Conservation (phyloP, 495 filamentous ascomycete genomes). For the Penicillium roqueforti region DNA sequence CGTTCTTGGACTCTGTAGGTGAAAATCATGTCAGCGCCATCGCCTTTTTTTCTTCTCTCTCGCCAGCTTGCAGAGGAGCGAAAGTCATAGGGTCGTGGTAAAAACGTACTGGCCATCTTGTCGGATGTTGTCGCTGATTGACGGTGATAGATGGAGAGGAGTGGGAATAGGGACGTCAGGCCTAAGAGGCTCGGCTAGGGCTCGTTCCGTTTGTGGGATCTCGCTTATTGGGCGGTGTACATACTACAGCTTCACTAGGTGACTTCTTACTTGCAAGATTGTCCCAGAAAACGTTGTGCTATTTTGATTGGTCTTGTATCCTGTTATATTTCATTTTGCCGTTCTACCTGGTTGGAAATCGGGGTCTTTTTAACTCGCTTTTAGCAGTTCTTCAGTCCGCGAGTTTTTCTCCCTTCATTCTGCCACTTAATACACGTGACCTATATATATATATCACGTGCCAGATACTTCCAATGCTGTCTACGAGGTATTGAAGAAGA, state of each 20-base stretch:
- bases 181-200: slow-evolving; percentile 40
- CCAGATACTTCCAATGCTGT: not conserved
- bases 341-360: not conserved
- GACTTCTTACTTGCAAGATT: not conserved
- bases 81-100: slow-evolving; percentile 4
- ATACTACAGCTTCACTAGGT: slow-evolving; percentile 12
- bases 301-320: not conserved
- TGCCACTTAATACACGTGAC: slow-evolving; percentile 10
- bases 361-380: not conserved
- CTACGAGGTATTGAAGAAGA: not conserved
- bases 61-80: not conserved
- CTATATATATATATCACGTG: not conserved
- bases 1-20: slow-evolving; percentile 91
- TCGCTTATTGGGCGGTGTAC: slow-evolving; percentile 42
- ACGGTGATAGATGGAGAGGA: slow-evolving; percentile 30
- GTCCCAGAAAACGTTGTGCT: not conserved
- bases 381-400: not conserved
- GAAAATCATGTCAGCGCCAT: slow-evolving; percentile 28
- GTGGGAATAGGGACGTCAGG: slow-evolving; percentile 22
- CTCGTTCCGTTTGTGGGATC: slow-evolving; percentile 43
- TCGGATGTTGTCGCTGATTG: slow-evolving; percentile 44
- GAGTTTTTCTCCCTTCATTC: not conserved
- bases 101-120: slow-evolving; percentile 52
- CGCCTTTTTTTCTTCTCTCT: slow-evolving; percentile 10
- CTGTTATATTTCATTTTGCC: not conserved